phyloP scores from a whole-genome alignment of 768 basidiomycete genomes.

The Lactifluus volemus region DNA sequence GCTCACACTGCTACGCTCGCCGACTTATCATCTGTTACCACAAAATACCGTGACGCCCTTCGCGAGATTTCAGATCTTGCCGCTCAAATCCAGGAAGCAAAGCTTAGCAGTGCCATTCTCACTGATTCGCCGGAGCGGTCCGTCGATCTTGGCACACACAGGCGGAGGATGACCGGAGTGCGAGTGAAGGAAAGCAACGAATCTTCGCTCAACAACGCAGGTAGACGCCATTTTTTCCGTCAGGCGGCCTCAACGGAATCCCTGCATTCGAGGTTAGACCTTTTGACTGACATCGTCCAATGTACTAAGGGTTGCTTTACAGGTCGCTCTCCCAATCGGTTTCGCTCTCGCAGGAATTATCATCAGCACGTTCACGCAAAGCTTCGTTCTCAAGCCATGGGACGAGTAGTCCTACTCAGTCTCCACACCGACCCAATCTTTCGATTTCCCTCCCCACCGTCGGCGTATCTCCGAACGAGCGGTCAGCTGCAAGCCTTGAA shows the following conservation, averaged over 20 bases:
- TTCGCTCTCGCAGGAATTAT: conserved; percentile 96
- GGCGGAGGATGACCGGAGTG: conserved; percentile 45
- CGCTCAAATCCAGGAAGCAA: conserved; percentile 82
- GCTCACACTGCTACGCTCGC: conserved; percentile 72
- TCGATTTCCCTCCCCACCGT: conserved; percentile 46
- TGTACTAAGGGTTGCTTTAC: conserved; percentile 16
- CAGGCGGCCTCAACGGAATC: conserved; percentile 83
- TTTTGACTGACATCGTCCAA: conserved; percentile 8
- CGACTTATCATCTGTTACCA: conserved; percentile 68
- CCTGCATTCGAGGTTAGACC: conserved; percentile 69
- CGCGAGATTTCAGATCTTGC: conserved; percentile 90
- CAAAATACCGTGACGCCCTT: conserved; percentile 78
- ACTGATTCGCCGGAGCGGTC: conserved; percentile 37
- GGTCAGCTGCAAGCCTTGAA: conserved; percentile 78
- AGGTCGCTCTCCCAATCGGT: conserved; percentile 91
- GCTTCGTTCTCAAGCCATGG: conserved; percentile 69
- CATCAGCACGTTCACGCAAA: conserved; percentile 80
- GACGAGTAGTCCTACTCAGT: conserved; percentile 56
- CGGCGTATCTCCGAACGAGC: conserved; percentile 40
- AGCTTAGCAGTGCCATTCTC: conserved; percentile 46
- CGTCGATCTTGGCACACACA: conserved; percentile 38
- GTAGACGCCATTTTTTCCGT: conserved; percentile 75
- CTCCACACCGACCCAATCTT: conserved; percentile 50
- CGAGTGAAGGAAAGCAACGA: conserved; percentile 45
- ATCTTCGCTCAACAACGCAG: conserved; percentile 38